phyloP scores from a whole-genome alignment of 176 grass and related monocot genomes.

The Bolboschoenus planiculmis region DNA sequence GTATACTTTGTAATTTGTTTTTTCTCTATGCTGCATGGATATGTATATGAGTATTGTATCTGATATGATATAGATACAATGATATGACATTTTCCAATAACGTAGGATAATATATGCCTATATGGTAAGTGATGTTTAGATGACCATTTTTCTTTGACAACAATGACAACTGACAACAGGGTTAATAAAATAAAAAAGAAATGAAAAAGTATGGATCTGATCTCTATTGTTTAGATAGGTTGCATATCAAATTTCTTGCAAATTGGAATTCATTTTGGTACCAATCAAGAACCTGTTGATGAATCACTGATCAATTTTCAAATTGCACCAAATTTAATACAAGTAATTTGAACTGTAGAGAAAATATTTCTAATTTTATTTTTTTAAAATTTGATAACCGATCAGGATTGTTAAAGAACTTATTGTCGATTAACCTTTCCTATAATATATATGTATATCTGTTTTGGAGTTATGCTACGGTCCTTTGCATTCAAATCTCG shows the following conservation, averaged over 20 bases:
- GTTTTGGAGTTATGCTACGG: background rate
- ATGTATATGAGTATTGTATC: background rate
- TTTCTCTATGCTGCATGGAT: background rate
- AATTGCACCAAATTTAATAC: background rate
- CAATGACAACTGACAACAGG: background rate
- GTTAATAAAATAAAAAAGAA: background rate
- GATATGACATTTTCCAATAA: background rate
- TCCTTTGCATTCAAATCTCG: background rate
- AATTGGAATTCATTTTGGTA: background rate
- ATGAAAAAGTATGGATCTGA: background rate
- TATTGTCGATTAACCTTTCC: background rate
- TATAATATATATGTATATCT: background rate
- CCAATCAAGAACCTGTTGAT: background rate
- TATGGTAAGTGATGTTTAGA: background rate
- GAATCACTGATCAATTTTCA: background rate
- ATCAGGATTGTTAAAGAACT: background rate
- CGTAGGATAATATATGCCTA: background rate
- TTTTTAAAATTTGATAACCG: background rate
- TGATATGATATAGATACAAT: background rate
- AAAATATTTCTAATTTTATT: background rate
- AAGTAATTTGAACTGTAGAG: background rate
- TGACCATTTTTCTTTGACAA: background rate
- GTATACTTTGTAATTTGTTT: constrained; percentile 1
- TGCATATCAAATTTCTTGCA: background rate
- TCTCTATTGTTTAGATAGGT: background rate